These are phyloP conservation scores for Hyphopichia pseudoburtonii DNA, from an alignment of 1,139 yeast species.

Conservation along the genomic window DNA sequence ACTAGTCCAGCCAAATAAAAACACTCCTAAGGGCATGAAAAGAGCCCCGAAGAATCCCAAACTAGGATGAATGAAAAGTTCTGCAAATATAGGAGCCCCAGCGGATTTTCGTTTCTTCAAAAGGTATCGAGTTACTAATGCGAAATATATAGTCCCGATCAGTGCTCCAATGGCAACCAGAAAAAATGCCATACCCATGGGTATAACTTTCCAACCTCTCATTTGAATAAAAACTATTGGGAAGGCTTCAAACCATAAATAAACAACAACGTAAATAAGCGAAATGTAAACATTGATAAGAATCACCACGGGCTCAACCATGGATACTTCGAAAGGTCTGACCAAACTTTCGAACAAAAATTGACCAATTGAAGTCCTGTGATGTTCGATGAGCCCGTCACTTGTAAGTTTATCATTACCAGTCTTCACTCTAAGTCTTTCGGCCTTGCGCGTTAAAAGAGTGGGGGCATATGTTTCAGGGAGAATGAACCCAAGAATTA, in stretches of 20 bases:
- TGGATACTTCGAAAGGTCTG: constrained; percentile 32
- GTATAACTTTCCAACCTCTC: constrained; percentile 28
- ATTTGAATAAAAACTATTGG: constrained; percentile 25
- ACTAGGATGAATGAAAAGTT: constrained; percentile 57
- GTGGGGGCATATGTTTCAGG: constrained; percentile 55
- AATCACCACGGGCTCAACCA: constrained; percentile 34
- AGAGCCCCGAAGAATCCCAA: constrained; percentile 38
- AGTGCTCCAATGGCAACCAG: constrained; percentile 20
- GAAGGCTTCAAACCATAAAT: constrained; percentile 36
- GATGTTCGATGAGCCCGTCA: constrained; percentile 41
- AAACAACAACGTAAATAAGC: constrained; percentile 29
- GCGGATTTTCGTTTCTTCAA: constrained; percentile 28
- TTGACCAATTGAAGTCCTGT: constrained; percentile 24
- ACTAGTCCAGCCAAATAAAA: constrained; percentile 35
- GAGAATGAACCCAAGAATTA: constrained; percentile 33
- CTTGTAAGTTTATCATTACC: constrained; percentile 41
- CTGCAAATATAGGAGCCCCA: constrained; percentile 52
- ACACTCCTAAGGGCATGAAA: constrained; percentile 30
- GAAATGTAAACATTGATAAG: constrained; percentile 31
- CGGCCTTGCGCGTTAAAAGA: constrained; percentile 47
- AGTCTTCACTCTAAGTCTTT: constrained; percentile 44
- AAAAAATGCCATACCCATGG: constrained; percentile 21
- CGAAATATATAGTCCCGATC: constrained; percentile 22
- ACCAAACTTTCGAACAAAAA: constrained; percentile 22
- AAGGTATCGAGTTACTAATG: constrained; percentile 15